Evolutionary conservation across 495 filamentous ascomycete genomes (phyloP).

Genomic region (Penicillium steckii): DNA sequence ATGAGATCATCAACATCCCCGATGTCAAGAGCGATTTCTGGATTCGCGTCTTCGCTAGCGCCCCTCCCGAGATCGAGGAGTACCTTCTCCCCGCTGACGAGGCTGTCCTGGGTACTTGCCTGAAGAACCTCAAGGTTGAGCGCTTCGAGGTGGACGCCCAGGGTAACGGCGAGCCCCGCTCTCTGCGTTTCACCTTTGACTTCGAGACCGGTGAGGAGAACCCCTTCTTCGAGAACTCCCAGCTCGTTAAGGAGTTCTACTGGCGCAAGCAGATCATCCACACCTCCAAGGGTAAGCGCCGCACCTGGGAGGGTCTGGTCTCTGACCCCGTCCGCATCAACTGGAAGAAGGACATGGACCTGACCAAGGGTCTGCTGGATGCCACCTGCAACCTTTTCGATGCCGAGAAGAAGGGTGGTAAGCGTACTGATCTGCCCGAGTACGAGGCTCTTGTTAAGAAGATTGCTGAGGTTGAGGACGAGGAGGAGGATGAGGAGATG

Average conservation of each 20-base stretch:
- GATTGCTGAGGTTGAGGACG: conserved; percentile 31
- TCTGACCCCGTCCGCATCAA: conserved; percentile 81
- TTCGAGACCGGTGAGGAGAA: conserved; percentile 56
- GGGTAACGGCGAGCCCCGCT: conserved; percentile 49
- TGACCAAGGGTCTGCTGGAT: conserved; percentile 76
- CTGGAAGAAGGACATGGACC: conserved; percentile 84
- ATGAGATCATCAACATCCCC: conserved; percentile 64
- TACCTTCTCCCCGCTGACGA: conserved; percentile 79
- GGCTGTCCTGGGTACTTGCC: conserved; percentile 57
- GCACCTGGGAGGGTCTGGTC: conserved; percentile 66
- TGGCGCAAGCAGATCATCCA: conserved; percentile 55
- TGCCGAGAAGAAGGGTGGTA: conserved; percentile 50
- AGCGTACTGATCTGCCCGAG: conserved; percentile 45
- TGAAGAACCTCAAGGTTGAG: conserved; percentile 63
- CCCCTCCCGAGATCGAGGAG: conserved; percentile 78
- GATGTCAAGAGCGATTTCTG: conserved; percentile 69
- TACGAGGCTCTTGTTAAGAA: conserved; percentile 52
- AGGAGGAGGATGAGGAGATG: conserved; percentile 19
- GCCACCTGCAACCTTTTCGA: conserved; percentile 67
- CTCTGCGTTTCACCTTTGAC: conserved; percentile 44
- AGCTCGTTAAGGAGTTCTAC: conserved; percentile 88
- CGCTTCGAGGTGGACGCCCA: conserved; percentile 72
- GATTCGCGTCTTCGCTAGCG: conserved; percentile 80
- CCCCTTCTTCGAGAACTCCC: conserved; percentile 68
- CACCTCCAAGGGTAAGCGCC: conserved; percentile 47